Base-by-base conservation (phyloP, 2,329 filamentous ascomycete species). In the Diaporthe vexans region DNA sequence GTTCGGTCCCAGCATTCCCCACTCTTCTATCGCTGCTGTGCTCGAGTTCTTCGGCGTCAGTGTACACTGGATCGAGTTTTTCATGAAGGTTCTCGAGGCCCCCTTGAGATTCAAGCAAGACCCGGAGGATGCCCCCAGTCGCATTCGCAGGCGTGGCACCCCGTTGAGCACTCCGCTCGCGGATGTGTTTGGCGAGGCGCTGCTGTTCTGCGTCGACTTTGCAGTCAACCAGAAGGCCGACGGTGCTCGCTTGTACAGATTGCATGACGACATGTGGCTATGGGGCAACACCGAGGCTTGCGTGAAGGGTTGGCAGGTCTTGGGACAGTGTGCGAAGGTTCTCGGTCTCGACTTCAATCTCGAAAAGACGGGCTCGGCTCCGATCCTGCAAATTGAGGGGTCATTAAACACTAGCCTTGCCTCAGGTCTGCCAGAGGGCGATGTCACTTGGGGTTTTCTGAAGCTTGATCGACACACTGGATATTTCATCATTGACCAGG, bases 201-300 rank as follows among this genome's bases (percentile, higher is more conserved):
- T 92, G 29, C 83, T 93, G 0, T 92, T 92, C 79, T 89, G 88
- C 76, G 85, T 92, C 78, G 91, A 92, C 77, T 91, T 89, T 77
- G 86, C 90, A 0, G 87, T 92, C 74, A 92, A 92, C 75, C 86
- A 88, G 75, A 81, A 82, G 17, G 88, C 90, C 0, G 77, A 84
- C 19, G 89, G 89, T 0, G 82, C 83, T 1, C 84, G 86, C 33
- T 82, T 92, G 46, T 91, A 91, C 76, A 87, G 91, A 10, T 83
- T 92, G 54, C 89, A 92, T 76, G 91, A 93, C 78, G 91, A 92
- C 78, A 87, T 92, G 75, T 92, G 90, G 90, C 88, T 92, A 75
- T 92, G 90, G 89, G 88, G 89, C 8, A 82, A 86, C 15, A 84
- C 88, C 43, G 75, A 82, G 8, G 85, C 82, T 19, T 89, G 87